Evolutionary conservation across 2,329 filamentous ascomycete genomes (phyloP).

Genomic region (Penicillium sp.): DNA sequence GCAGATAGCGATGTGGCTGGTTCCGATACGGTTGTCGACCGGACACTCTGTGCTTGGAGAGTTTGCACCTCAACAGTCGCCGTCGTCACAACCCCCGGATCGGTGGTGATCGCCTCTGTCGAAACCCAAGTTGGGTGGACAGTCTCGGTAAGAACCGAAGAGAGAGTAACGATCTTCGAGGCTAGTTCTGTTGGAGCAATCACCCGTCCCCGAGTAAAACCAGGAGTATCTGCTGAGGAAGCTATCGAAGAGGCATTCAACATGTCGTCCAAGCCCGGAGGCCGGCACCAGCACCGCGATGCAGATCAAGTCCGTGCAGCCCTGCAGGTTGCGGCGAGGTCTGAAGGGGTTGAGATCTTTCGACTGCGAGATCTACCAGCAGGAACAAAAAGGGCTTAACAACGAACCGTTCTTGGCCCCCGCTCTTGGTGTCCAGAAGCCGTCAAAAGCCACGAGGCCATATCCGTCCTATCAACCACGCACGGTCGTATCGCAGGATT

Average conservation of each 20-base stretch:
- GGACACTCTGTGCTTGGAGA: too few relatives aligned
- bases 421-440: neutral
- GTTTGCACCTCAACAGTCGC: neutral
- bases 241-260: conserved; percentile 21
- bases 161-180: conserved; percentile 3
- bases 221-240: conserved; percentile 5
- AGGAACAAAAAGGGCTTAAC: too few relatives aligned
- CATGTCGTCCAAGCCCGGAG: conserved; percentile 24
- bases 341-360: neutral
- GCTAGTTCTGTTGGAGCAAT: neutral
- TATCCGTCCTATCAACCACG: neutral
- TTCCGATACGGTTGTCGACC: too few relatives aligned
- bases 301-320: neutral
- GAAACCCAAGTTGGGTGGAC: conserved; percentile 7
- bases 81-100: neutral
- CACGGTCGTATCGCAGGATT: neutral
- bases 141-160: conserved; percentile 15
- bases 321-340: neutral
- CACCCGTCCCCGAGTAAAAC: neutral
- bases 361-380: neutral
- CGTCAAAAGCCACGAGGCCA: neutral
- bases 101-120: conserved; percentile 8
- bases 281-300: conserved; percentile 3
- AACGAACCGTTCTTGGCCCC: too few relatives aligned
- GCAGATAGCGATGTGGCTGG: too few relatives aligned